These are phyloP conservation scores for Lactarius quietus DNA, from an alignment of 768 basidiomycete species.

Conservation along the genomic window DNA sequence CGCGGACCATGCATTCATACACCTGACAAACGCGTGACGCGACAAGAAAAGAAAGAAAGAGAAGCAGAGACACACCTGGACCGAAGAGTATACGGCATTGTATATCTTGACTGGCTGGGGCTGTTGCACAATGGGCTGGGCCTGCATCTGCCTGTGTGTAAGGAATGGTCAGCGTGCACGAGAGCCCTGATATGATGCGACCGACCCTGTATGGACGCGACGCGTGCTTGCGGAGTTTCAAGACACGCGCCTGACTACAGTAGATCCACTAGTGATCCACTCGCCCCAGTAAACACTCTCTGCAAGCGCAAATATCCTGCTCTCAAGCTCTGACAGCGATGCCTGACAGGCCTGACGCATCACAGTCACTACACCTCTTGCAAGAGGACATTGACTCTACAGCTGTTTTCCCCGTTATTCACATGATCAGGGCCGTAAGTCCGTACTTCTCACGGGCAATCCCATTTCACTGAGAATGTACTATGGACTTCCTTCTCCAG, in stretches of 20 bases:
- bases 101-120: constrained; percentile 74
- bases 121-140: constrained; percentile 23
- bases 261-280: no score
- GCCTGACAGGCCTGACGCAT: constrained; percentile 13
- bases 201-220: constrained; percentile 6
- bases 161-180: neutral
- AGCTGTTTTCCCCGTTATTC: constrained; percentile 76
- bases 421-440: constrained; percentile 65
- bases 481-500: constrained; percentile 3
- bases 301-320: neutral
- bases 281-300: no score
- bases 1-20: constrained; percentile 97
- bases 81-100: constrained; percentile 89
- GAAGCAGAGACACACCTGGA: constrained; percentile 52
- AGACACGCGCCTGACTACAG: constrained; percentile 14
- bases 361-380: constrained; percentile 37
- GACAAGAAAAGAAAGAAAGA: constrained; percentile 20
- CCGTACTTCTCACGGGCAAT: neutral
- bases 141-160: constrained; percentile 18
- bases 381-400: constrained; percentile 55
- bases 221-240: constrained; percentile 27
- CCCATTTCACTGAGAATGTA: neutral
- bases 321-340: neutral
- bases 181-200: neutral
- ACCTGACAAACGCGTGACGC: constrained; percentile 50